Evolutionary conservation across 495 filamentous ascomycete genomes (phyloP).

Genomic region (Aspergillus homomorphus): DNA sequence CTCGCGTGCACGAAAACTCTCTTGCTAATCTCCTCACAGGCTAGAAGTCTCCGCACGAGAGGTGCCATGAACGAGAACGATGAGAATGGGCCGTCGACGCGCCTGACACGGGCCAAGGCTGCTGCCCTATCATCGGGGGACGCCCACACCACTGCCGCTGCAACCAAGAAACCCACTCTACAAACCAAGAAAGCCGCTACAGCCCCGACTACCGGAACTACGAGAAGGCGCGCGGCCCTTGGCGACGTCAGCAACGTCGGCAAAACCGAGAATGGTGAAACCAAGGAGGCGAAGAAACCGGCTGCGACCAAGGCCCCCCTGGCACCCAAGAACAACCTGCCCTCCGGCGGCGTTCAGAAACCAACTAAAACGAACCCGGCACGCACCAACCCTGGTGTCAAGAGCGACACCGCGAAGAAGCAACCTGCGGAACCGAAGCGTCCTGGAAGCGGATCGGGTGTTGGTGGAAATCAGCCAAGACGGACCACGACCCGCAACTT

Average conservation of each 20-base stretch:
- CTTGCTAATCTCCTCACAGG: slow-evolving; percentile 35
- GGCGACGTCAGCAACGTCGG: slow-evolving; percentile 94
- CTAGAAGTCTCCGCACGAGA: slow-evolving; percentile 58
- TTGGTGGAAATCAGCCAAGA: slow-evolving; percentile 56
- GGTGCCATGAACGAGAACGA: slow-evolving; percentile 87
- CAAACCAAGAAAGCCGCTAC: slow-evolving; percentile 71
- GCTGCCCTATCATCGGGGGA: slow-evolving; percentile 60
- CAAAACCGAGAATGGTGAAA: slow-evolving; percentile 64
- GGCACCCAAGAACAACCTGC: slow-evolving; percentile 72
- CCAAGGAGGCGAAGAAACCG: slow-evolving; percentile 68
- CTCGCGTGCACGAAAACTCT: slow-evolving; percentile 8
- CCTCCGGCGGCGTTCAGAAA: slow-evolving; percentile 76
- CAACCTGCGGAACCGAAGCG: slow-evolving; percentile 58
- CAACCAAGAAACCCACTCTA: slow-evolving; percentile 63
- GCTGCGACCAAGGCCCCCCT: slow-evolving; percentile 55
- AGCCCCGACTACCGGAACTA: slow-evolving; percentile 44
- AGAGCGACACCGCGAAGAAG: slow-evolving; percentile 65
- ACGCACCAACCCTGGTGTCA: slow-evolving; percentile 58
- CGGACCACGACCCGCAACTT: slow-evolving; percentile 48
- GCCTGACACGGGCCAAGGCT: slow-evolving; percentile 89
- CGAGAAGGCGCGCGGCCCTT: slow-evolving; percentile 71
- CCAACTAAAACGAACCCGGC: slow-evolving; percentile 61
- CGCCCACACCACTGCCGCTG: slow-evolving; percentile 49
- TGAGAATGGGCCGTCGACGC: slow-evolving; percentile 76
- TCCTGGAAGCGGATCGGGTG: slow-evolving; percentile 68